Base-by-base conservation (phyloP, 2,329 filamentous ascomycete species). In the Trichophyton mentagrophytes region DNA sequence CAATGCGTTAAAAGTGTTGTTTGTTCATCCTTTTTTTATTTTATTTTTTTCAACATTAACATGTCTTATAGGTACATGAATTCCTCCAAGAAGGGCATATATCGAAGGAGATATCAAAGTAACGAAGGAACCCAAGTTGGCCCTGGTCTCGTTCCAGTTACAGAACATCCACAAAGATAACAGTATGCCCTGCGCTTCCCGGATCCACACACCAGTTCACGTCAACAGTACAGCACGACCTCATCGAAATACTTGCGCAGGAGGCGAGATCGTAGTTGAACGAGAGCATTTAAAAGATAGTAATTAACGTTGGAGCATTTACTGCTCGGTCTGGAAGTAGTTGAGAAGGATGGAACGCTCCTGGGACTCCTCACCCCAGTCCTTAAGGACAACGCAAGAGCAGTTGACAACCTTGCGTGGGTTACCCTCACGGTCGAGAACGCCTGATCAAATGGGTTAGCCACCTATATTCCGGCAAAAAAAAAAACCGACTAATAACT, bases 401-500 rank as follows among this genome's bases (percentile, higher is more conserved):
- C 93, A 99, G 89, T 99, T 99, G 83, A 99, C 93, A 71, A 99
- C 92, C 88, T 99, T 99, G 81, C 93, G 89, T 74, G 93, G 90
- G 81, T 99, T 99, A 73, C 93, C 93, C 82, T 99, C 93, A 76
- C 93, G 92, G 83, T 99, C 93, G 73, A 99, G 86, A 72, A 96
- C 91, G 82, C 92, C 92, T 96, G 64, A 62, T 40, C 47, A 51
- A 51, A 20, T 2, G 38, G 59, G 11, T 38, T 38, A 38, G 33
- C 33, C 33, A 38, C 3, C 33, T 13, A 13, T 3, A 20, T 44
- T 44, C 40, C 15, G 20, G 38, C 38, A 3, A 44, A 44, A 44
- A n/a, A 20, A n/a, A 61, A 61, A 3, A 22, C 59, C 55, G 38
- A 17, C 53, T 15, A 60, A n/a, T 53, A 46, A 7, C 49, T 57